phyloP scores from a whole-genome alignment of 1,284 basidiomycete species.

The Moniliophthora roreri region DNA sequence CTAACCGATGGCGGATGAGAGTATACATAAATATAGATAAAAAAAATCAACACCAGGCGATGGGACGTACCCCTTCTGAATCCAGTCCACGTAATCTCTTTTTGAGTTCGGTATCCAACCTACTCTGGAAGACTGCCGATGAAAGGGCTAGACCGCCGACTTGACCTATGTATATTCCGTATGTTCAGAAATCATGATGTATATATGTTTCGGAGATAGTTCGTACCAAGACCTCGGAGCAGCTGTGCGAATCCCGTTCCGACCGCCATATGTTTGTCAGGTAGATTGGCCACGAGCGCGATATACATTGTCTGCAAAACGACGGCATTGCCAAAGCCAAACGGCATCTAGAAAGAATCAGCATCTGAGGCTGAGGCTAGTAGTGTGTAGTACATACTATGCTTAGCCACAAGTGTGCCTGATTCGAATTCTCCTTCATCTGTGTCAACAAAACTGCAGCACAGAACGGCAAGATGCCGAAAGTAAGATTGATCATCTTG shows the following conservation, averaged over 20 bases:
- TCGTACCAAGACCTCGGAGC: conserved; percentile 68
- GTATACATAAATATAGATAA: conserved; percentile 11
- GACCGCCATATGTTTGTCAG: conserved; percentile 66
- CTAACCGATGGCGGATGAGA: conserved; percentile 31
- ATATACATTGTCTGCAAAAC: conserved; percentile 82
- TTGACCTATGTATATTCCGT: conserved; percentile 60
- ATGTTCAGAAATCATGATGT: not conserved
- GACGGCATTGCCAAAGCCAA: conserved; percentile 80
- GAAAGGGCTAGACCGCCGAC: conserved; percentile 80
- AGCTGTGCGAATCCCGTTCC: conserved; percentile 82
- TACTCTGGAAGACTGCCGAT: conserved; percentile 76
- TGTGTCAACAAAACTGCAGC: conserved; percentile 56
- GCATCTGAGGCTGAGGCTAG: conserved; percentile 7
- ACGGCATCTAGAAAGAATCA: conserved; percentile 45
- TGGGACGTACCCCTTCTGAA: conserved; percentile 57
- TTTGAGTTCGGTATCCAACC: conserved; percentile 60
- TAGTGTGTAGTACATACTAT: conserved; percentile 49
- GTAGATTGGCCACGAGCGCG: conserved; percentile 71
- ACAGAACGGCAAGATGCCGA: conserved; percentile 70
- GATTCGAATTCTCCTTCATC: conserved; percentile 58
- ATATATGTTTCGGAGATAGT: not conserved
- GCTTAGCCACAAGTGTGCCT: conserved; percentile 69
- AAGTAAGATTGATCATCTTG: conserved; percentile 67
- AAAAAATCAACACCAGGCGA: no score
- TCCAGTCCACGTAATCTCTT: conserved; percentile 60